Evolutionary conservation across 331 rosid genomes (phyloP).

Genomic region (Spiraea crenata): DNA sequence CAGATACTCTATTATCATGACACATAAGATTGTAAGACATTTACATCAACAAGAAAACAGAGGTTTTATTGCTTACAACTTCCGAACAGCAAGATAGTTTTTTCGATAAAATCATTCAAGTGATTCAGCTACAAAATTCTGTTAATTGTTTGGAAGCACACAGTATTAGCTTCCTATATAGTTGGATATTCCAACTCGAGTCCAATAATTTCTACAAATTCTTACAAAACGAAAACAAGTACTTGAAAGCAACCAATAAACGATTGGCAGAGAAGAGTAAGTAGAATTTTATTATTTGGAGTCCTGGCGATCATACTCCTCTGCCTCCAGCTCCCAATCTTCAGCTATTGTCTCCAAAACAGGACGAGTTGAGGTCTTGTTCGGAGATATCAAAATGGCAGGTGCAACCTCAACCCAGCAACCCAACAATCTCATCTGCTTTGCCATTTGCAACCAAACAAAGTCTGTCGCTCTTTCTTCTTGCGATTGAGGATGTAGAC

Average conservation of each 20-base stretch:
- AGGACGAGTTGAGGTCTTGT: slow-evolving; percentile 42
- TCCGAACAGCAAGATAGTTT: no score
- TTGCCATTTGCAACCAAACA: slow-evolving; percentile 32
- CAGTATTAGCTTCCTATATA: no score
- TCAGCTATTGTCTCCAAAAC: slow-evolving; percentile 56
- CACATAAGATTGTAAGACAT: no score
- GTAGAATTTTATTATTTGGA: neutral
- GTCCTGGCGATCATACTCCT: neutral
- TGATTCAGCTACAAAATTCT: no score
- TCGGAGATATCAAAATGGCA: slow-evolving; percentile 37
- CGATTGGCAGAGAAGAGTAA: neutral
- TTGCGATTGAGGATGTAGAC: no score
- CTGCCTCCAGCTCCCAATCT: slow-evolving; percentile 38
- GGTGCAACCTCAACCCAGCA: slow-evolving; percentile 63
- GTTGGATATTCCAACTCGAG: neutral
- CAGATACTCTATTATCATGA: no score
- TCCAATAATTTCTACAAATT: neutral
- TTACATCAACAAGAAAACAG: no score
- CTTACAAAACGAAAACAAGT: neutral
- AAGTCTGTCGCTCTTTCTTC: neutral
- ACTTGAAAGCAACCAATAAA: neutral
- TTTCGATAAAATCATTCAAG: no score
- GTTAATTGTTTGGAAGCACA: no score
- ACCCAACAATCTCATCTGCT: slow-evolving; percentile 23
- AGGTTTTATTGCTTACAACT: no score